Evolutionary conservation across 1,139 yeast genomes (phyloP).

Genomic region (Debaryomyces psychrophilus): DNA sequence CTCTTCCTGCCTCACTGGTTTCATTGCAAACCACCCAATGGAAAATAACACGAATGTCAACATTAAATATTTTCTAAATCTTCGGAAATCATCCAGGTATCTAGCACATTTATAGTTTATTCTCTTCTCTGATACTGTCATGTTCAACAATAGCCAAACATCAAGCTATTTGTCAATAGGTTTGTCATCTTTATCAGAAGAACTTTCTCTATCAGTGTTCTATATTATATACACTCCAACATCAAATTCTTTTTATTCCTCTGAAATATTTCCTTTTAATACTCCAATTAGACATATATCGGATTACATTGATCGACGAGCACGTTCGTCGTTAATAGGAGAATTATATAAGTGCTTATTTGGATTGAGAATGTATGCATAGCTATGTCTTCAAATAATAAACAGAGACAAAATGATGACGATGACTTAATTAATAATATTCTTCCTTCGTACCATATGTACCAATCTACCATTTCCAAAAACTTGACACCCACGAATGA

Average conservation of each 20-base stretch:
- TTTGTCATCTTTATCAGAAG: background rate
- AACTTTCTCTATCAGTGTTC: background rate
- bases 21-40: constrained; percentile 1
- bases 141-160: background rate
- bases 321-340: background rate
- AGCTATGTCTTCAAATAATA: background rate
- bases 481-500: constrained; percentile 43
- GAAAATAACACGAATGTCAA: background rate
- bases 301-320: background rate
- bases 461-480: constrained; percentile 46
- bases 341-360: background rate
- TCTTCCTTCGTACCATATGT: constrained; percentile 52
- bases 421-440: constrained; percentile 44
- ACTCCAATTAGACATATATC: background rate
- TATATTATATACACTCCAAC: constrained; percentile 1
- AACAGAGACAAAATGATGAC: constrained; percentile 18
- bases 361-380: background rate
- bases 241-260: background rate
- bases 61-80: background rate
- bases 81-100: background rate
- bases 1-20: background rate
- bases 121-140: background rate
- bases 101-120: background rate
- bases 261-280: background rate
- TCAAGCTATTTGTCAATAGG: background rate